Conservation (phyloP, 2,329 filamentous ascomycete genomes). For the Penicillium sumatraense region DNA sequence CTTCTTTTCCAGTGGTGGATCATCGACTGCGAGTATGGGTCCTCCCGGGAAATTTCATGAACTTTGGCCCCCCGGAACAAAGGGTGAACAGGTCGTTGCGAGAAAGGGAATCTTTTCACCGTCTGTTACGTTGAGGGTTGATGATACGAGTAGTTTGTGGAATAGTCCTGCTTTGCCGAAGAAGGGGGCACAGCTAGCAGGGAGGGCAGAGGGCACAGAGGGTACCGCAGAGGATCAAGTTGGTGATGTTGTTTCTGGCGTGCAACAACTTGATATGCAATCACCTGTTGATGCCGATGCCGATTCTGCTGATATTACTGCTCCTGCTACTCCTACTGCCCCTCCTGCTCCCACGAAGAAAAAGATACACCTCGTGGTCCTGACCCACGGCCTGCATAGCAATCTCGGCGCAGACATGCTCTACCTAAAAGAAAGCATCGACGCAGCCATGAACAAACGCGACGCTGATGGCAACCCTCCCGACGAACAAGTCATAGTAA, state of each 20-base stretch:
- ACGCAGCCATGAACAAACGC: conserved; percentile 74
- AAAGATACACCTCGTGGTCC: conserved; percentile 83
- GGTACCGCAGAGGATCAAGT: conserved; percentile 20
- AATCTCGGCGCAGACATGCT: conserved; percentile 97
- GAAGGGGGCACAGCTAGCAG: conserved; percentile 42
- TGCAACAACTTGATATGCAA: not conserved
- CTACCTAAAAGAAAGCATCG: conserved; percentile 95
- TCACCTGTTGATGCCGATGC: too few species aligned
- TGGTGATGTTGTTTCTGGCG: not conserved
- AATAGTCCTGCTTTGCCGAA: conserved; percentile 83
- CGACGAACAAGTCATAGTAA: conserved; percentile 81
- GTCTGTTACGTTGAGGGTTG: conserved; percentile 75
- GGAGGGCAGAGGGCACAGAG: too few species aligned
- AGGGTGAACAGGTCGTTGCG: conserved; percentile 62
- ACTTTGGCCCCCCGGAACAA: conserved; percentile 67
- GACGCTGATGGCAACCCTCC: conserved; percentile 50
- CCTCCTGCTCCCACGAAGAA: conserved; percentile 37
- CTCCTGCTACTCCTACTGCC: too few species aligned
- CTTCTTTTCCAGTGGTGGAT: conserved; percentile 63
- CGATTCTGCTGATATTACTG: too few species aligned
- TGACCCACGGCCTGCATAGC: conserved; percentile 94
- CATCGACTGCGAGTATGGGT: conserved; percentile 54
- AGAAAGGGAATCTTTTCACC: conserved; percentile 81
- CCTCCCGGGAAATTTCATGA: conserved; percentile 75
- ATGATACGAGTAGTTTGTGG: conserved; percentile 90